phyloP scores from a whole-genome alignment of 177 flowering plant genomes.

The Vitis hybrid region DNA sequence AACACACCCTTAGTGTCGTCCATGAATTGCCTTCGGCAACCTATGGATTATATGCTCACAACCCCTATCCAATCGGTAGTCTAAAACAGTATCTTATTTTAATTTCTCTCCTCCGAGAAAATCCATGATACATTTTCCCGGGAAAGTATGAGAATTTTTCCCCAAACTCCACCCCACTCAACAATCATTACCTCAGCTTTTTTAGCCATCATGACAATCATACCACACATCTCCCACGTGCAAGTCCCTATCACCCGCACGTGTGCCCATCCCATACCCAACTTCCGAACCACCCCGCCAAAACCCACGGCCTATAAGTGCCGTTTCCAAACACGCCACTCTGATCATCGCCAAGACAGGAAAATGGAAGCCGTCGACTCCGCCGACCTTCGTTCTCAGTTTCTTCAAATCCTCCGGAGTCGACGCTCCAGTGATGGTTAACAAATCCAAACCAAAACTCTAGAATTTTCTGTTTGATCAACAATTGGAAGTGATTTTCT shows the following conservation, averaged over 20 bases:
- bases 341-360: background rate
- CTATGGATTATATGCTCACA: too few species aligned
- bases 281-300: slow-evolving; percentile 13
- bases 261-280: background rate
- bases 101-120: too few species aligned
- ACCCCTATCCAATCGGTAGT: too few species aligned
- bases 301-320: slow-evolving; percentile 10
- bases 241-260: background rate
- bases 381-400: slow-evolving; percentile 44
- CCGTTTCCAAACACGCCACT: background rate
- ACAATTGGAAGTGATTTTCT: too few species aligned
- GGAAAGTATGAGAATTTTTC: too few species aligned
- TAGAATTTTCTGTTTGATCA: too few species aligned
- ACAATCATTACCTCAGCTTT: background rate
- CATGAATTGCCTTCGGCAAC: too few species aligned
- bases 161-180: background rate
- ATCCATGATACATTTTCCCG: too few species aligned
- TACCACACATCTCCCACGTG: background rate
- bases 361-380: slow-evolving; percentile 19
- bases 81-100: too few species aligned
- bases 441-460: too few species aligned
- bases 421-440: slow-evolving; percentile 46
- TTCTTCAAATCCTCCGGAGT: slow-evolving; percentile 48
- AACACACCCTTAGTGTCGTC: too few species aligned
- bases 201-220: background rate